A percentile compares a stretch with the other conserved stretches of the same genome.
Conservation (phyloP, 2,329 filamentous ascomycete genomes). For the Monilinia vaccinii-corymbosi region DNA sequence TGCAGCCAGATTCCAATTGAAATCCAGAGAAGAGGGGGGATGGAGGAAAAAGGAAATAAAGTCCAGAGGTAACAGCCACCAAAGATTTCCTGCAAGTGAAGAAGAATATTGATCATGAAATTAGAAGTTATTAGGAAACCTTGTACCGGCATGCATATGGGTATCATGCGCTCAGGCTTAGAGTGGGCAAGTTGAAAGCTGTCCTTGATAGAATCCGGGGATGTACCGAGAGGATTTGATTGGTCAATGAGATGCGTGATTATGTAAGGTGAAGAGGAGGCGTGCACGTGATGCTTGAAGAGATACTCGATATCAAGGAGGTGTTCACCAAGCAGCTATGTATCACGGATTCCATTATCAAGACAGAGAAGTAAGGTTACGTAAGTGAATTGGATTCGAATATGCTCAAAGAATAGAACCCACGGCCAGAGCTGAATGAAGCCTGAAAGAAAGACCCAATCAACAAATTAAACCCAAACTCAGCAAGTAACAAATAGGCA, state of each 20-base stretch:
- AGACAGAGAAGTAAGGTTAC: neutral
- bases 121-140: too few relatives aligned
- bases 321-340: neutral
- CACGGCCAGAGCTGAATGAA: neutral
- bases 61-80: neutral
- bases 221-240: neutral
- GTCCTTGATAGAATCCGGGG: neutral
- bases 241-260: neutral
- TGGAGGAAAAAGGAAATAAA: too few relatives aligned
- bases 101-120: too few relatives aligned
- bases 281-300: neutral
- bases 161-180: neutral
- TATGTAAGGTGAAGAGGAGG: too few relatives aligned
- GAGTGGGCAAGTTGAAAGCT: slow-evolving; percentile 4
- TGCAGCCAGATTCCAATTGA: too few relatives aligned
- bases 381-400: neutral
- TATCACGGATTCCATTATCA: neutral
- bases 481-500: neutral
- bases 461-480: too few relatives aligned
- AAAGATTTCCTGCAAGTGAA: neutral
- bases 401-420: neutral
- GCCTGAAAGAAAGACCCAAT: neutral
- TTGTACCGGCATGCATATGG: neutral
- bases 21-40: neutral
- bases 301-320: too few relatives aligned